A percentile compares a stretch with the other conserved stretches of the same genome.
Conservation (phyloP, 1,284 basidiomycete genomes). For the Chiua sp. region DNA sequence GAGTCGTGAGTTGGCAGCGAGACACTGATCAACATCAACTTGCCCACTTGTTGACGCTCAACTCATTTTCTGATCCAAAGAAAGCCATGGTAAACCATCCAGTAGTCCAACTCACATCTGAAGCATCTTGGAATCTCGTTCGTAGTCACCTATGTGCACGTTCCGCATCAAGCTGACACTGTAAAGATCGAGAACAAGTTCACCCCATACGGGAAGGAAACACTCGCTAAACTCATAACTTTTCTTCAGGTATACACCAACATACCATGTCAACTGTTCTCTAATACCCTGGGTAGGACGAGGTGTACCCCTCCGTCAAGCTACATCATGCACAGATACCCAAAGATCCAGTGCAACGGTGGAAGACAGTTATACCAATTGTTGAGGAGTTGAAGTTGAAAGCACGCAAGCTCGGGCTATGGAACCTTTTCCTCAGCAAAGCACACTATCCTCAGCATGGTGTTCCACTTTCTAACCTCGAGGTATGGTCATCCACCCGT, state of each 20-base stretch:
- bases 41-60: neutral
- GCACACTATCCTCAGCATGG: constrained; percentile 90
- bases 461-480: constrained; percentile 90
- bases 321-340: constrained; percentile 88
- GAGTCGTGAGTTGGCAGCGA: too few species aligned
- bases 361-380: constrained; percentile 85
- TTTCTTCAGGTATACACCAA: constrained; percentile 79
- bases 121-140: constrained; percentile 85
- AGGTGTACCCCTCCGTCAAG: constrained; percentile 81
- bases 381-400: constrained; percentile 88
- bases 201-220: constrained; percentile 87
- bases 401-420: constrained; percentile 88
- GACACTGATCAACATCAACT: too few species aligned
- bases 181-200: constrained; percentile 88
- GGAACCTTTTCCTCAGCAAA: constrained; percentile 98
- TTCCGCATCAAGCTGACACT: constrained; percentile 7
- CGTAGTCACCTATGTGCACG: constrained; percentile 20
- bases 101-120: constrained; percentile 74
- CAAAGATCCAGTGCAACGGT: constrained; percentile 74
- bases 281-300: constrained; percentile 62
- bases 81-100: constrained; percentile 53
- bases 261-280: neutral
- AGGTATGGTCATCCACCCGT: constrained; percentile 56
- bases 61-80: neutral
- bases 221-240: constrained; percentile 79